A percentile compares a stretch with the other conserved stretches of the same genome.
Evolutionary conservation across 108 stramenopile species (phyloP).

Genomic region (Fragilaria crotonensis): DNA sequence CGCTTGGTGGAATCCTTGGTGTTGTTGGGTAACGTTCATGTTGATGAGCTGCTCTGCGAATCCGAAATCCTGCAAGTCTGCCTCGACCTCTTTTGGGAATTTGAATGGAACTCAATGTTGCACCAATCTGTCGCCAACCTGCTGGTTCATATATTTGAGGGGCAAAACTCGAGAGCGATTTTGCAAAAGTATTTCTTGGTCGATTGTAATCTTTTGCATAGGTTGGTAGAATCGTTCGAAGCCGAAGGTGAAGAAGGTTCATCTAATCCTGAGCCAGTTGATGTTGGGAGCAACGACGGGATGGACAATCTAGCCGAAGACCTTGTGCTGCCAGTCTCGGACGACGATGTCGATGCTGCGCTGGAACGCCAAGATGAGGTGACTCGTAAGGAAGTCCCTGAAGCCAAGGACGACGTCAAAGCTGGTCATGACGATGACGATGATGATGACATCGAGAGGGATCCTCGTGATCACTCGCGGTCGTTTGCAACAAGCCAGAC

Average conservation of each 20-base stretch:
- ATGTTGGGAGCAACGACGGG: not conserved
- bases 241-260: slow-evolving; percentile 1
- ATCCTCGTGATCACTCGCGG: not conserved
- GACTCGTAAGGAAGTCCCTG: not conserved
- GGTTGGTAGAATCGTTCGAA: slow-evolving; percentile 81
- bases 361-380: slow-evolving; percentile 30
- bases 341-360: slow-evolving; percentile 66
- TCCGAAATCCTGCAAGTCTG: slow-evolving; percentile 71
- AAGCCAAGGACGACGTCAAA: not conserved
- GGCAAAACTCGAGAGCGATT: slow-evolving; percentile 49
- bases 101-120: slow-evolving; percentile 91
- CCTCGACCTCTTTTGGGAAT: slow-evolving; percentile 90
- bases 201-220: slow-evolving; percentile 69
- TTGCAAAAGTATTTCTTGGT: slow-evolving; percentile 83
- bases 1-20: slow-evolving; percentile 80
- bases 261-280: not conserved
- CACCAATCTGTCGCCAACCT: slow-evolving; percentile 92
- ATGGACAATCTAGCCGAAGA: slow-evolving; percentile 9
- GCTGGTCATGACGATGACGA: not conserved
- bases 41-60: slow-evolving; percentile 56
- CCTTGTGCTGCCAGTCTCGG: slow-evolving; percentile 43
- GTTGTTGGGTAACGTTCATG: slow-evolving; percentile 52
- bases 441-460: not conserved
- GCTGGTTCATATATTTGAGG: slow-evolving; percentile 87
- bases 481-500: not conserved